Evolutionary conservation across 2,329 filamentous ascomycete species (phyloP).

Genomic region (Pseudogymnoascus sp.): DNA sequence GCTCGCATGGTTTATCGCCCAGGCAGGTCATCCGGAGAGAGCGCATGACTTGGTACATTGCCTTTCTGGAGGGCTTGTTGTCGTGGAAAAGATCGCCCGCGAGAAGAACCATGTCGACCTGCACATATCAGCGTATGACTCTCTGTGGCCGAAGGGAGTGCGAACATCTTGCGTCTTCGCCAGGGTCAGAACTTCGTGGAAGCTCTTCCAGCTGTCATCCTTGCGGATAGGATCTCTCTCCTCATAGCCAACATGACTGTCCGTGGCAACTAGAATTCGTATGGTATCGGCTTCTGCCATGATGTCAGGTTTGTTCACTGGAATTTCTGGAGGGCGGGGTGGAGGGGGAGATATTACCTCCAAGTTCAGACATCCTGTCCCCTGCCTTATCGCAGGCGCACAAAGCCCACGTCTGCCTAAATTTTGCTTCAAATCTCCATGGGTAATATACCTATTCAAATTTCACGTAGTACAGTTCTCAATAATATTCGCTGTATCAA

Average conservation of each 20-base stretch:
- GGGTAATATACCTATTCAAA: background rate
- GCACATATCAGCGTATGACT: background rate
- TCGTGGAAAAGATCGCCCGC: constrained; percentile 96
- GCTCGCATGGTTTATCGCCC: constrained; percentile 88
- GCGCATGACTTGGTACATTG: constrained; percentile 96
- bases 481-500: background rate
- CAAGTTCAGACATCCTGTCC: constrained; percentile 7
- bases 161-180: constrained; percentile 73
- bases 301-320: constrained; percentile 12
- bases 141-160: constrained; percentile 12
- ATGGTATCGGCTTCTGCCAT: constrained; percentile 64
- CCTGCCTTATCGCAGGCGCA: background rate
- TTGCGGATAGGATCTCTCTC: constrained; percentile 91
- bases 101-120: constrained; percentile 93
- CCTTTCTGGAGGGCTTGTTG: constrained; percentile 91
- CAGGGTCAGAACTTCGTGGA: constrained; percentile 89
- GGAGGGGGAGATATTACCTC: background rate
- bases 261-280: constrained; percentile 85
- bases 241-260: constrained; percentile 96
- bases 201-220: constrained; percentile 93
- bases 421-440: constrained; percentile 8
- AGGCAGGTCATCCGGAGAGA: constrained; percentile 88
- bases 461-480: background rate
- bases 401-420: constrained; percentile 2
- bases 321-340: background rate